Evolutionary conservation across 2,329 filamentous ascomycete genomes (phyloP), one percentile per base, ranked within the genome.

Genomic region (Cladophialophora carrionii): DNA sequence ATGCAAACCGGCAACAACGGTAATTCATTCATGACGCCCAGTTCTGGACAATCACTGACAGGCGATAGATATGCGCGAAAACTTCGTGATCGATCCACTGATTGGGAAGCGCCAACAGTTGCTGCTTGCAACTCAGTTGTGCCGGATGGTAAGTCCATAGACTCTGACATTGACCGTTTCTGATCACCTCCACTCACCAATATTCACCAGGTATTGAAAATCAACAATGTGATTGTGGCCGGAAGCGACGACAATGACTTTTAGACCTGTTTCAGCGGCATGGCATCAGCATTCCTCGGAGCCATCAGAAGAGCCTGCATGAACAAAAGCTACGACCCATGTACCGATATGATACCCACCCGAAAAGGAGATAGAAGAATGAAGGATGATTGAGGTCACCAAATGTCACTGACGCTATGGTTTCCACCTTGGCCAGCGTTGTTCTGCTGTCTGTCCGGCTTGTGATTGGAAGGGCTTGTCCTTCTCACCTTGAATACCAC

Each of bases 21-120:
- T 88, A 79, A 43, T n/a, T 31, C 8, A 41, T 12, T 4, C 22
- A 37, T 14, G 22, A 37, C 53, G 51, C n/a, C 26, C 37, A 20
- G 10, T 12, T 31, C 32, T 53, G 66, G 60, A 60, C 52, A 56
- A 67, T 64, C 68, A 49, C 46, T 61, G 32, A 51, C 41, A n/a
- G 20, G 43, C 57, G 26, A 56, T 75, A 88, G 88, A 98, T 80
- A 99, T 99, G 95, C 93, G 90, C 82, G 88, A 96, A 72, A 91
- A 95, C 71, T 99, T 99, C 79, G 95, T 97, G 71, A 98, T 99
- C 76, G 95, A 99, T 76, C 96, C 95, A 60, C 83, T 99, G 75
- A 99, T 99, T 77, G 95, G 95, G 73, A 99, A 99, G 86, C 90
- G 91, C 80, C 93, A 97, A 82, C 95, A 99, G 81, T 85, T 99